Conservation (phyloP, 805 yeast species). For the Kazachstania psychrophila region DNA sequence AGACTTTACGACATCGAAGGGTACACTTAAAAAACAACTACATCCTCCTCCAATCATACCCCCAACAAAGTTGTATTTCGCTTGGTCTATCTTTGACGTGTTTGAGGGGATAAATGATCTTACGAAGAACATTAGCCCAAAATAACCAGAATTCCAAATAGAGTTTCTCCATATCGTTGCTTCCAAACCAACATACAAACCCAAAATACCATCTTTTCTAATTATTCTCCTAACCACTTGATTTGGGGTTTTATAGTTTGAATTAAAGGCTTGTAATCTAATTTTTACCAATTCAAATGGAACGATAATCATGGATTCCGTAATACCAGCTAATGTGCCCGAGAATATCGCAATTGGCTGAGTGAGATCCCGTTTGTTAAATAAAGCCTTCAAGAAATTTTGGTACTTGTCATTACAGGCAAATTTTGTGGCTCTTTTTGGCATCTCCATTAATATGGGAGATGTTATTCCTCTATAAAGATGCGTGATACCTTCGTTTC, state of each 20-base stretch:
- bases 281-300: conserved; percentile 94
- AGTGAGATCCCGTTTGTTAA: conserved; percentile 58
- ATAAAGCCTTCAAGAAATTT: conserved; percentile 59
- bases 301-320: conserved; percentile 90
- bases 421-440: conserved; percentile 95
- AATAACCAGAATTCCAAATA: conserved; percentile 94
- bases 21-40: conserved; percentile 88
- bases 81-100: conserved; percentile 36
- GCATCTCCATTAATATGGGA: conserved; percentile 96
- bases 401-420: conserved; percentile 98
- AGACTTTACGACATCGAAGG: conserved; percentile 93
- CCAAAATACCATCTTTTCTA: conserved; percentile 62
- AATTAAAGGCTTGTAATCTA: conserved; percentile 77
- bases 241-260: conserved; percentile 72
- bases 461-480: conserved; percentile 90
- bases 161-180: conserved; percentile 95
- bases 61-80: conserved; percentile 73
- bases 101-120: conserved; percentile 37
- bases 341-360: conserved; percentile 80
- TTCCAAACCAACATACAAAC: conserved; percentile 88
- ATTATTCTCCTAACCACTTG: conserved; percentile 71
- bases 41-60: conserved; percentile 94
- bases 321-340: conserved; percentile 97
- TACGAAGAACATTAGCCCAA: conserved; percentile 84
- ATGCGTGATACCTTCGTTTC: conserved; percentile 71